These are phyloP conservation scores for Fusarium longipes DNA, from an alignment of 2,329 filamentous ascomycete species.

Conservation along the genomic window DNA sequence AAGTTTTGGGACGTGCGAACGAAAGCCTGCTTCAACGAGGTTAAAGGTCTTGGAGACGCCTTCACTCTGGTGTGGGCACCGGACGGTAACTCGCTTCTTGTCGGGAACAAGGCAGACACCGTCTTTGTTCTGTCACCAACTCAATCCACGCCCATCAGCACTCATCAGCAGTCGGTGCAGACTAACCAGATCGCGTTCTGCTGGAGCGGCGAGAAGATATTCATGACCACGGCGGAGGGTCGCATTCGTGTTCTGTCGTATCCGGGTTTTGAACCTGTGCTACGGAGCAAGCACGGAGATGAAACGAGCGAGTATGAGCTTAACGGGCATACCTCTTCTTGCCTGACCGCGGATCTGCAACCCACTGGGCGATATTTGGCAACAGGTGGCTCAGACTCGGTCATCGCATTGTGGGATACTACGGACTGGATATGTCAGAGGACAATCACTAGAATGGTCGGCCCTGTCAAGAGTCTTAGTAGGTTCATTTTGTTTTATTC, in stretches of 20 bases:
- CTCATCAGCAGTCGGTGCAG: conserved; percentile 70
- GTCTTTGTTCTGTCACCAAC: conserved; percentile 72
- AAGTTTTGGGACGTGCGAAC: conserved; percentile 85
- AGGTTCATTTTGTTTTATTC: conserved; percentile 45
- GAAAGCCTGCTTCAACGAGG: conserved; percentile 76
- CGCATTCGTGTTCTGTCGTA: conserved; percentile 76
- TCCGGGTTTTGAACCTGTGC: conserved; percentile 68
- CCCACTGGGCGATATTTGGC: conserved; percentile 78
- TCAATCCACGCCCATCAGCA: conserved; percentile 64
- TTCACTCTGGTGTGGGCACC: conserved; percentile 81
- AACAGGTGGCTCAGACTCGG: conserved; percentile 79
- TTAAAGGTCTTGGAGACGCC: conserved; percentile 73
- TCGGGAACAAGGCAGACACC: conserved; percentile 77
- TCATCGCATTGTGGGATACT: conserved; percentile 83
- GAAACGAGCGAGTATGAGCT: conserved; percentile 68
- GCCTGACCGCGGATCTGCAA: conserved; percentile 74
- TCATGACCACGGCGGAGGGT: conserved; percentile 78
- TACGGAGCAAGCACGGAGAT: conserved; percentile 60
- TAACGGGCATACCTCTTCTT: conserved; percentile 78
- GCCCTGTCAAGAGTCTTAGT: conserved; percentile 77
- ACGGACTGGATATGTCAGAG: conserved; percentile 80
- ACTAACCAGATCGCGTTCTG: conserved; percentile 81
- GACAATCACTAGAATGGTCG: conserved; percentile 75
- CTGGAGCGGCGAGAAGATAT: conserved; percentile 77
- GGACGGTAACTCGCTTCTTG: conserved; percentile 74